Evolutionary conservation across 768 basidiomycete species (phyloP).

Genomic region (Tubosaeta sp.): DNA sequence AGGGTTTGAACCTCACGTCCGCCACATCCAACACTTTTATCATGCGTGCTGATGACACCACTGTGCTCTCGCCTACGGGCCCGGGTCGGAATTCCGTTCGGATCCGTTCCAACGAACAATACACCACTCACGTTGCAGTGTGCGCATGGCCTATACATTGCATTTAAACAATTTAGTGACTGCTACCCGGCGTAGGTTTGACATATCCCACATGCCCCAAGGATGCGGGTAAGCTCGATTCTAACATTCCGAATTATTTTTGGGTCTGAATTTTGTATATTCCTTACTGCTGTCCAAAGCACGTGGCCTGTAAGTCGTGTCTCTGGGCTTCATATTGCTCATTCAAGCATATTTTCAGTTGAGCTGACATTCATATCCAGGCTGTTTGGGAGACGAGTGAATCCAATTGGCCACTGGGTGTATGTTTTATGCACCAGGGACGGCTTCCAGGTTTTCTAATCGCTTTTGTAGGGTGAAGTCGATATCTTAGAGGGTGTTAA

Average conservation of each 20-base stretch:
- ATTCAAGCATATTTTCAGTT: conserved; percentile 2
- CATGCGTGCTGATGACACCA: conserved; percentile 34
- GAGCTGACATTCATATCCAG: conserved; percentile 11
- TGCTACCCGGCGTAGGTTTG: conserved; percentile 23
- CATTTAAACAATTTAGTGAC: no score
- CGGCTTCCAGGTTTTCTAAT: no score
- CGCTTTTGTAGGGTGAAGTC: conserved; percentile 32
- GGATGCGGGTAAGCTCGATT: conserved; percentile 33
- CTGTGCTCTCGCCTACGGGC: conserved; percentile 24
- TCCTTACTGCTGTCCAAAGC: conserved; percentile 11
- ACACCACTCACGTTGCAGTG: conserved; percentile 34
- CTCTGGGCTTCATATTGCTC: no score
- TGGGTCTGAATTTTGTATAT: not conserved
- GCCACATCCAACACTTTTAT: conserved; percentile 27
- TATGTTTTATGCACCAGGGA: no score
- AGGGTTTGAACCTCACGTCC: conserved; percentile 26
- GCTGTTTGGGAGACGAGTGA: conserved; percentile 28
- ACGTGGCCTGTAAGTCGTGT: conserved; percentile 34
- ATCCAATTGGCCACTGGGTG: conserved; percentile 24
- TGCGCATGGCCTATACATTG: no score
- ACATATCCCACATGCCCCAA: conserved; percentile 36
- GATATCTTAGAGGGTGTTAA: conserved; percentile 37
- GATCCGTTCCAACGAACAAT: conserved; percentile 27
- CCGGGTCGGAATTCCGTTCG: conserved; percentile 36
- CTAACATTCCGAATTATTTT: not conserved